Evolutionary conservation across 768 basidiomycete species (phyloP), one percentile per base, ranked within the genome.

Genomic region (Lactarius trivialis): DNA sequence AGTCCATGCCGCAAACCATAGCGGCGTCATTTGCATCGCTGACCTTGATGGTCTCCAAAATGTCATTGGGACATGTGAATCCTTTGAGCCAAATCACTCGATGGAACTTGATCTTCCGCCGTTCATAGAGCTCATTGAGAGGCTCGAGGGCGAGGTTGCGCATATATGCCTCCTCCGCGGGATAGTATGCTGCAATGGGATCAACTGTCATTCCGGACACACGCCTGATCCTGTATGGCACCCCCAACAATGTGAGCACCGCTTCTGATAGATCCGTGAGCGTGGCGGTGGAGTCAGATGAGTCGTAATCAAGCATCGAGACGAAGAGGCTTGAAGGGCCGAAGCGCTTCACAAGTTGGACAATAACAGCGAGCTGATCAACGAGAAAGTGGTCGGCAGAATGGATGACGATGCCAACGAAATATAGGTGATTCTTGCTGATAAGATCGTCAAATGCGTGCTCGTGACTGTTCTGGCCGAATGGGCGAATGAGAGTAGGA

Each of bases 1-100:
- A 99, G 71, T 99, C 97, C 96, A 98, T 98, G n/a, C 95, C 96
- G 71, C 97, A 98, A 2, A 98, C 93, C 92, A 99, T 93, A 0
- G 94, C 92, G 3, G 97, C 97, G 67, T 94, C 85, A 71, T 98
- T 99, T 34, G 82, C 82, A 67, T 89, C 81, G 71, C 89, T 92
- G 64, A 98, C 88, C 65, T 94, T 86, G 71, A 98, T 85, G 26
- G 91, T 96, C 75, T 99, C 97, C 56, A 99, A 78, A 53, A 99
- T 94, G 72, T 99, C 97, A 70, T 93, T 96, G 2, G 97, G 97
- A 71, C 97, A 99, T 0, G 97, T 98, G 73, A 99, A 99, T 0
- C 97, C 97, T 71, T 98, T 99, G 64, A 98, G 80, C 97, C 97
- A 99, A 50, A 99, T 83, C 39, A 98, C 97, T 11, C 93, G 79